These are phyloP conservation scores for Trypanosoma cruzi DNA, from an alignment of 208 protist species.

Conservation along the genomic window DNA sequence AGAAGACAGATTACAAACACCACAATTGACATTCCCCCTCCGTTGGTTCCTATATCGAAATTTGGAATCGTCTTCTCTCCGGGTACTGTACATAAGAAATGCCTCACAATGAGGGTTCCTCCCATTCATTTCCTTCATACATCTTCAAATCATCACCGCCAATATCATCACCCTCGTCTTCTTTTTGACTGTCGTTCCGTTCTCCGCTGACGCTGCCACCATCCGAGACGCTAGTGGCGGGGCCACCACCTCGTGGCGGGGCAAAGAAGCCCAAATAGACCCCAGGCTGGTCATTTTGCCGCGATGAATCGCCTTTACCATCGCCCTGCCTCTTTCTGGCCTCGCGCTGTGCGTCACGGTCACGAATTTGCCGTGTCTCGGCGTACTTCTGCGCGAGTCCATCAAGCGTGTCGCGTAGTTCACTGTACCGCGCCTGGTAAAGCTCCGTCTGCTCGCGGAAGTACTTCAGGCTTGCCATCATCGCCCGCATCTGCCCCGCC, in stretches of 20 bases:
- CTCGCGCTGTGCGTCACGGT: constrained; percentile 4
- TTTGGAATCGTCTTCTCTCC: background rate
- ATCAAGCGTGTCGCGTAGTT: constrained; percentile 59
- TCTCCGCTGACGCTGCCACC: background rate
- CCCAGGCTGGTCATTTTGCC: background rate
- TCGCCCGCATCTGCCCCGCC: constrained; percentile 91
- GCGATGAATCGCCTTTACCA: constrained; percentile 4
- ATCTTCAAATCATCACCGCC: too few relatives aligned
- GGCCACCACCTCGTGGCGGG: constrained; percentile 22
- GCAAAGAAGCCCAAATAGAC: constrained; percentile 55
- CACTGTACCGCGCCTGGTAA: constrained; percentile 69
- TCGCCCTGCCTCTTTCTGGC: constrained; percentile 13
- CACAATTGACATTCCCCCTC: too few relatives aligned
- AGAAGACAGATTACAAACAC: too few relatives aligned
- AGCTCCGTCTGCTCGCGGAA: constrained; percentile 86
- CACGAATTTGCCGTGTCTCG: constrained; percentile 2
- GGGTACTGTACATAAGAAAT: background rate
- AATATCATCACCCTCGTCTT: too few relatives aligned
- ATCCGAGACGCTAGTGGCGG: too few relatives aligned
- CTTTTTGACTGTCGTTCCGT: too few relatives aligned
- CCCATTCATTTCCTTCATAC: background rate
- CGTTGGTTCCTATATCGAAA: too few relatives aligned
- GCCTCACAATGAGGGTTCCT: background rate
- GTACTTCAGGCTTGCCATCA: constrained; percentile 74
- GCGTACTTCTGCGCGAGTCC: constrained; percentile 57